Evolutionary conservation across 1,139 yeast genomes (phyloP).

Genomic region (Wickerhamomyces sp.): DNA sequence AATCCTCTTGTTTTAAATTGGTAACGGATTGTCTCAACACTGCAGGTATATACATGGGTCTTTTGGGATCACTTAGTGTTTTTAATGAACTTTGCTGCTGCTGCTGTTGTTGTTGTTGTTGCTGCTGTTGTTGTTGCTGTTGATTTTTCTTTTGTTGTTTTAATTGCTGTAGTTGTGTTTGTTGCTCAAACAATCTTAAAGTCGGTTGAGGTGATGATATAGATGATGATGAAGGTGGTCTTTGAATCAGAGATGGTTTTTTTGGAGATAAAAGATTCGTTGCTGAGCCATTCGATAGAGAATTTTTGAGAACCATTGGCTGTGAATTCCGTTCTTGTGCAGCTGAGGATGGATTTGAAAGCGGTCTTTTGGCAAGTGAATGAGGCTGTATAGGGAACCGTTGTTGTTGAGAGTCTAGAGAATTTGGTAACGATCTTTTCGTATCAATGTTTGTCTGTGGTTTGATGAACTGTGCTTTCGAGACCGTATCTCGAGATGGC

Average conservation of each 20-base stretch:
- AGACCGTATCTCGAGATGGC: too few relatives aligned
- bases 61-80: conserved; percentile 67
- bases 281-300: background rate
- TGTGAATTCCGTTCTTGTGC: conserved; percentile 7
- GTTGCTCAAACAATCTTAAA: background rate
- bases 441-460: background rate
- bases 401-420: conserved; percentile 1
- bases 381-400: background rate
- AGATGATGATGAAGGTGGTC: background rate
- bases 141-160: background rate
- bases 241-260: conserved; percentile 17
- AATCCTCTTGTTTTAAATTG: conserved; percentile 32
- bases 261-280: conserved; percentile 13
- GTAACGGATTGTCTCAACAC: conserved; percentile 61
- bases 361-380: conserved; percentile 11
- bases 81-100: conserved; percentile 24
- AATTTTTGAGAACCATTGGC: background rate
- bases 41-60: conserved; percentile 87
- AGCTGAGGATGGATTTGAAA: conserved; percentile 12
- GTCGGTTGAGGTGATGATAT: background rate
- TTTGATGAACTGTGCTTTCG: background rate
- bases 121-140: conserved; percentile 4
- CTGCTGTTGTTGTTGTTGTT: conserved; percentile 11
- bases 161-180: background rate
- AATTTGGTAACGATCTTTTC: conserved; percentile 1